These are phyloP conservation scores for Taphrina sp. DNA, from an alignment of 1,139 yeast species.

Conservation along the genomic window DNA sequence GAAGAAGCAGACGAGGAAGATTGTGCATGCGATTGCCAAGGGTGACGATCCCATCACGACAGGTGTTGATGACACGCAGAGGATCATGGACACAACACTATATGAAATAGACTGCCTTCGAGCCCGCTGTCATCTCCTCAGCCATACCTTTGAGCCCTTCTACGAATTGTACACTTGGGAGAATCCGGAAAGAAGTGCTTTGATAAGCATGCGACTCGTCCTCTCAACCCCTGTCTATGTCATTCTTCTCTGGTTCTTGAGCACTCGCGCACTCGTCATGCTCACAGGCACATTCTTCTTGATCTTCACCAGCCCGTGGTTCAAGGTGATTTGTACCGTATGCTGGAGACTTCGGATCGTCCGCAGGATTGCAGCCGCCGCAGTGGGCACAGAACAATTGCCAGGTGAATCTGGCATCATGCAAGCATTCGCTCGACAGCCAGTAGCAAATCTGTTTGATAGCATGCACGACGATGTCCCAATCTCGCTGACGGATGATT, in stretches of 20 bases:
- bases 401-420: constrained; percentile 27
- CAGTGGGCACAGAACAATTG: constrained; percentile 22
- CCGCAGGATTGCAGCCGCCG: constrained; percentile 17
- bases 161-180: constrained; percentile 12
- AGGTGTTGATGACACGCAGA: constrained; percentile 20
- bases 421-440: constrained; percentile 8
- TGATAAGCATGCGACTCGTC: constrained; percentile 21
- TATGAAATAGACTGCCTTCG: constrained; percentile 25
- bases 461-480: neutral
- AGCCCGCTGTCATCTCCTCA: constrained; percentile 25
- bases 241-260: constrained; percentile 19
- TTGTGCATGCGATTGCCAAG: constrained; percentile 21
- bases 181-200: constrained; percentile 19
- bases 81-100: constrained; percentile 20
- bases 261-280: constrained; percentile 13
- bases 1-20: constrained; percentile 21
- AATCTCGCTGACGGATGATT: constrained; percentile 58
- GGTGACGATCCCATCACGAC: constrained; percentile 20
- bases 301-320: constrained; percentile 31
- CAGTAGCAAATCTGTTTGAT: constrained; percentile 1
- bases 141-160: constrained; percentile 14
- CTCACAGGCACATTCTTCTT: constrained; percentile 22
- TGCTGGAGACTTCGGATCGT: constrained; percentile 32
- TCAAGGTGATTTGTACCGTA: constrained; percentile 28
- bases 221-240: constrained; percentile 21